Base-by-base conservation (phyloP, 768 basidiomycete species). In the Kwoniella shandongensis region DNA sequence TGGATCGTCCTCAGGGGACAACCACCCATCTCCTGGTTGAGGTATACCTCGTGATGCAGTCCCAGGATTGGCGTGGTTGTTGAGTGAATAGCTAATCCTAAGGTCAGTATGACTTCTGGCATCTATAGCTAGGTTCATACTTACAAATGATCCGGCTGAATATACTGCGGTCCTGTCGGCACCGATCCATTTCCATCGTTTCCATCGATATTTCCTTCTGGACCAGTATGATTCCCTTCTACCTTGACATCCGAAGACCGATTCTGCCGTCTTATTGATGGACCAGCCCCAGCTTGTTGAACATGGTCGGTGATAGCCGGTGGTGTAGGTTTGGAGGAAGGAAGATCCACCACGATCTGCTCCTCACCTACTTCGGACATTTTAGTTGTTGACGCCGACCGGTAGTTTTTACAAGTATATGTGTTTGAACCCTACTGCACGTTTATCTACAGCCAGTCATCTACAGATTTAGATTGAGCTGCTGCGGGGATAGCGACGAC, bases 1-100 rank as follows among this genome's bases (percentile, higher is more conserved):
- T 13, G 67, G 67, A 54, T 78, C 77, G 44, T 78, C 76, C 51
- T 78, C 75, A 5, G 77, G 77, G 1, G 72, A 70, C 10, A 74
- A 48, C 46, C 56, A 64, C 30, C 46, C 30, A 4, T 52, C 51
- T 40, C 57, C 53, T 13, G 32, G 13, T 40, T 44, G 17, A 13
- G 57, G 54, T 36, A 57, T 53, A 47, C 51, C 53, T 18, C 55
- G 44, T 6, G 42, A 13, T 2, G 54, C 22, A 0, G 60, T 39
- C 2, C 62, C 17, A 10, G 59, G 52, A 42, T 57, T 58, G 6
- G 63, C 50, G 23, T 61, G 61, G 54, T 76, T 71, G 38, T 72
- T 68, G n/a, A 70, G 60, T 2, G 66, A 65, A 55, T 65, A 76
- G 59, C 75, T 76, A 38, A 18, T 10, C 25, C 35, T 42, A 22